A percentile compares a stretch with the other conserved stretches of the same genome.
Conservation (phyloP, 148 eudicot genomes). For the Vaccinium corymbosum region DNA sequence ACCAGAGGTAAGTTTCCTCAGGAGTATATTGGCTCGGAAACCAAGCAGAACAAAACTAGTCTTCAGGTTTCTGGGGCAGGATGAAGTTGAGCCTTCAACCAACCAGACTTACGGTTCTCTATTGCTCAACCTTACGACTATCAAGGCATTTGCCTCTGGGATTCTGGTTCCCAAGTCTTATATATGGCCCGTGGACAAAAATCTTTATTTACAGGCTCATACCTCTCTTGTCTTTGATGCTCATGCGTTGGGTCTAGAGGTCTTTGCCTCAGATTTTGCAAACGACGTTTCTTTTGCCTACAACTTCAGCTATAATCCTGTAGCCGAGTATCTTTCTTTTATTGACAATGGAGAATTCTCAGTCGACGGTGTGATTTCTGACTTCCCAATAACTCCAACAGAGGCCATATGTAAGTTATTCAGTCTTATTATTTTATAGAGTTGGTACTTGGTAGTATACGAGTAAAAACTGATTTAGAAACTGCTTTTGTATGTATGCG, state of each 20-base stretch:
- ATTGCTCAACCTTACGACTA: constrained; percentile 54
- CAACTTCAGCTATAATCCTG: constrained; percentile 80
- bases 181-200: constrained; percentile 70
- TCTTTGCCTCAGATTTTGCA: constrained; percentile 75
- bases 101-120: constrained; percentile 80
- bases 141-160: constrained; percentile 84
- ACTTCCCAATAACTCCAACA: constrained; percentile 82
- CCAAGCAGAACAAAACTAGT: constrained; percentile 54
- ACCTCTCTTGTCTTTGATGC: constrained; percentile 82
- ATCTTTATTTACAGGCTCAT: constrained; percentile 51
- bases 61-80: constrained; percentile 55
- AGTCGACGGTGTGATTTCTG: constrained; percentile 87
- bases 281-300: constrained; percentile 67
- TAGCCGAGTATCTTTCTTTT: constrained; percentile 55
- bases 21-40: constrained; percentile 45
- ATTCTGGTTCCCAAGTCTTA: constrained; percentile 86
- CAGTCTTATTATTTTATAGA: constrained; percentile 9
- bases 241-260: constrained; percentile 62
- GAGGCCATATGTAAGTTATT: constrained; percentile 57
- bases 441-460: background rate
- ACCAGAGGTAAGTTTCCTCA: constrained; percentile 75
- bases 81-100: constrained; percentile 56
- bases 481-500: background rate
- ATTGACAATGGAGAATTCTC: constrained; percentile 78
- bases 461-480: background rate